Base-by-base conservation (phyloP, 768 basidiomycete species). In the Leccinum disarticulatum region DNA sequence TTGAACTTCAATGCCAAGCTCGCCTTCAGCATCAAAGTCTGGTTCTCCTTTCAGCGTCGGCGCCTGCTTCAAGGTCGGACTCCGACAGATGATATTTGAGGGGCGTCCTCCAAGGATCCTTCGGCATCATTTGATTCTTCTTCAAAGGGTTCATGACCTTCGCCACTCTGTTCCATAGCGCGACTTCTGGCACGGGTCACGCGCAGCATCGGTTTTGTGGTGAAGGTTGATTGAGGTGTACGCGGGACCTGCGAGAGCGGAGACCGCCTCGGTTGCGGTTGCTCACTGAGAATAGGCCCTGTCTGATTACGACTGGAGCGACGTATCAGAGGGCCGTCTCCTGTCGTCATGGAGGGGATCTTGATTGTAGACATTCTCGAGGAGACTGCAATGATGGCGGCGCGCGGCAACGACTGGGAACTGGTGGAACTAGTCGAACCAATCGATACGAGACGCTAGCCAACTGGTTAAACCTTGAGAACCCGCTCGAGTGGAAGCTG, bases 31-130 rank as follows among this genome's bases (percentile, higher is more conserved):
- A 50, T 76, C 77, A 2, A 66, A 68, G 58, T 79, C 80, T 4
- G 66, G 73, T 61, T 81, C 79, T 0, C 64, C 73, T 36, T 76
- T 76, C 78, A 1, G 69, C 78, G 30, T 78, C 75, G 6, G 65
- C 67, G 43, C 75, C 73, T n/a, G 57, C 66, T 14, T 74, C 76
- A 0, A 71, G 64, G 55, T 78, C 80, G 0, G 36, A 17, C 36
- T 15, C 15, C 15, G 36, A 38, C 15, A 3, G 75, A 74, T 3
- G 73, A 73, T 6, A 73, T 79, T 13, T 71, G 82, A 11, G 75
- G 78, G 5, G 76, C 80, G 25, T 85, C 83, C 50, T 83, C 87
- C n/a, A 82, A 66, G 8, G 83, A 85, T 1, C 81, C 86, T 55
- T 86, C 83, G 0, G 80, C 83, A 52, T 84, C 82, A 17, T 78